Percentiles rank a stretch among this genome's conserved stretches.
Conservation (phyloP, 495 filamentous ascomycete genomes). For the Daldinia vernicosa region DNA sequence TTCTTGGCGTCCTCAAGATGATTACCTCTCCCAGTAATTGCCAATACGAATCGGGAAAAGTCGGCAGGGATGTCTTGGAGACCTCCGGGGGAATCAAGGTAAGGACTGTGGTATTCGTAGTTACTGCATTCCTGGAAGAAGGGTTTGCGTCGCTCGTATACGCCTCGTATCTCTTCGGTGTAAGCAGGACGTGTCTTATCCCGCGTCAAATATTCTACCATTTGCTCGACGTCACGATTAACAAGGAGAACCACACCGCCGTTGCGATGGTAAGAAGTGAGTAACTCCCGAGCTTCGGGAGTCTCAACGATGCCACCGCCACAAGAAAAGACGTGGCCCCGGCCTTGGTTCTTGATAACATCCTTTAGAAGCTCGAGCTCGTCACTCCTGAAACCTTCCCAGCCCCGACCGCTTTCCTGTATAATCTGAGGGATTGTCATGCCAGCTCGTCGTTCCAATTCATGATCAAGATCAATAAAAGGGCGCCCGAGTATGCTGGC, state of each 20-base stretch:
- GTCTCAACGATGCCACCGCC: constrained; percentile 94
- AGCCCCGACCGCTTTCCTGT: constrained; percentile 69
- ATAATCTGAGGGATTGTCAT: constrained; percentile 89
- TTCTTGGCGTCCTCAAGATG: constrained; percentile 70
- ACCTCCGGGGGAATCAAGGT: constrained; percentile 63
- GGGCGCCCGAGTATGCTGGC: constrained; percentile 75
- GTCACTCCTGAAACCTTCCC: constrained; percentile 86
- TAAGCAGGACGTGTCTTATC: constrained; percentile 95
- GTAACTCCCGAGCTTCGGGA: constrained; percentile 78
- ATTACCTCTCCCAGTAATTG: constrained; percentile 74
- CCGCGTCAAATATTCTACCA: constrained; percentile 87
- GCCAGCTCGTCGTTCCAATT: constrained; percentile 76
- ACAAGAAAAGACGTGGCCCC: constrained; percentile 86
- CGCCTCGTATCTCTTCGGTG: constrained; percentile 89
- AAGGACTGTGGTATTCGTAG: constrained; percentile 87
- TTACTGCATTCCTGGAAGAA: constrained; percentile 96
- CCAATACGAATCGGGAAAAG: constrained; percentile 78
- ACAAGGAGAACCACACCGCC: constrained; percentile 92
- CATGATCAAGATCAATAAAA: constrained; percentile 86
- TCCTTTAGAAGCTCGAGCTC: constrained; percentile 79
- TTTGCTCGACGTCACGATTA: constrained; percentile 83
- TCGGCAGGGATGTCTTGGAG: constrained; percentile 74
- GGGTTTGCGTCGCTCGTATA: constrained; percentile 90
- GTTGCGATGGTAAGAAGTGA: constrained; percentile 74
- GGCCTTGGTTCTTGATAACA: constrained; percentile 75